Conservation (phyloP, 257 asterid species). For the Penstemon eatonii region DNA sequence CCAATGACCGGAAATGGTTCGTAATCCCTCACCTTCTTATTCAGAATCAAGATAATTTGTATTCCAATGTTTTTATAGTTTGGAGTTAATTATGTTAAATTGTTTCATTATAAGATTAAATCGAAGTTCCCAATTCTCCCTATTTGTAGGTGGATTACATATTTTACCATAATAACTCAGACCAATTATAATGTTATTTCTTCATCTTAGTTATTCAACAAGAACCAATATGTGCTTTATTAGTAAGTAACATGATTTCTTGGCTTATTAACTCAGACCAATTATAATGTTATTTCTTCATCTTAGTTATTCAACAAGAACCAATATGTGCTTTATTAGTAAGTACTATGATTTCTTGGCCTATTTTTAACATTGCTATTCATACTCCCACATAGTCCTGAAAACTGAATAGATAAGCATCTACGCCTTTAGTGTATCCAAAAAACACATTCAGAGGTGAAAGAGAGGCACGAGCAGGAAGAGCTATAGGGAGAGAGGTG, state of each 20-base stretch:
- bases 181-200: background rate
- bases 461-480: too few species aligned
- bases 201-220: background rate
- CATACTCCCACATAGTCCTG: too few species aligned
- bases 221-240: background rate
- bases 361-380: background rate
- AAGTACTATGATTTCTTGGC: background rate
- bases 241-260: background rate
- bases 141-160: too few species aligned
- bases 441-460: too few species aligned
- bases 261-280: background rate
- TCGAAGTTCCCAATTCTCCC: too few species aligned
- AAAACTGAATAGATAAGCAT: too few species aligned
- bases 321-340: background rate
- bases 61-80: too few species aligned
- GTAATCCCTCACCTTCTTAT: slow-evolving; percentile 16
- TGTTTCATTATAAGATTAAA: too few species aligned
- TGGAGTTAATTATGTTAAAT: background rate
- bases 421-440: too few species aligned
- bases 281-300: background rate
- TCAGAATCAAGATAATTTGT: background rate
- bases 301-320: background rate
- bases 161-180: too few species aligned
- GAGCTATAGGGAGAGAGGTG: too few species aligned
- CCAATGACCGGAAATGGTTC: slow-evolving; percentile 67